A percentile compares a stretch with the other conserved stretches of the same genome.
Conservation (phyloP, 768 basidiomycete genomes). For the Butyriboletus loyo region DNA sequence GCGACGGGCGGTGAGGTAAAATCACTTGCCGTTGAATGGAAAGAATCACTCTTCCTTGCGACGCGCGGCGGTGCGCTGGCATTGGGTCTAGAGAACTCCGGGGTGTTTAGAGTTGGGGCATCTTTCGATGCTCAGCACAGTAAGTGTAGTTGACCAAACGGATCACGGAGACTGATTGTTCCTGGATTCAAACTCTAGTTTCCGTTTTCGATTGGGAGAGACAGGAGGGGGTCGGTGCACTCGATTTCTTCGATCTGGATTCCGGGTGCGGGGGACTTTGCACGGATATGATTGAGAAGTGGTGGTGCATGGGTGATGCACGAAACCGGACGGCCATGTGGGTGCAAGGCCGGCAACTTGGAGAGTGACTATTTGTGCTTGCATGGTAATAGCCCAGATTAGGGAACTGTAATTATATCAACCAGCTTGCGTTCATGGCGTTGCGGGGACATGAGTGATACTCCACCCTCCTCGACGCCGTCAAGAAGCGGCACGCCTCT, state of each 20-base stretch:
- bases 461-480: constrained; percentile 31
- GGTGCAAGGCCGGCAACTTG: constrained; percentile 60
- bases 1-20: neutral
- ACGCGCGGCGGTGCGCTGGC: constrained; percentile 77
- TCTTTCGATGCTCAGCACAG: constrained; percentile 77
- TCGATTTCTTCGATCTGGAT: constrained; percentile 65
- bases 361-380: constrained; percentile 13
- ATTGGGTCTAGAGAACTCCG: constrained; percentile 53
- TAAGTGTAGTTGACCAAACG: constrained; percentile 33
- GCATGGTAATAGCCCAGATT: constrained; percentile 8
- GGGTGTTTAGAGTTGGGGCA: constrained; percentile 56
- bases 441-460: constrained; percentile 24
- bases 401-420: neutral
- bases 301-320: constrained; percentile 83
- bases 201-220: constrained; percentile 41
- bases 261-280: constrained; percentile 22
- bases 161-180: neutral
- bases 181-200: constrained; percentile 33
- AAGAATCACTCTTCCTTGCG: constrained; percentile 75
- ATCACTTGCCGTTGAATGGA: constrained; percentile 68
- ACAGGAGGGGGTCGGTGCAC: constrained; percentile 50
- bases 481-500: constrained; percentile 38
- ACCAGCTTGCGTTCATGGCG: constrained; percentile 1
- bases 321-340: constrained; percentile 68
- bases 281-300: constrained; percentile 71